Evolutionary conservation across 345 rosid species (phyloP), one percentile per base, ranked within the genome.

Genomic region (Camelina laxa): DNA sequence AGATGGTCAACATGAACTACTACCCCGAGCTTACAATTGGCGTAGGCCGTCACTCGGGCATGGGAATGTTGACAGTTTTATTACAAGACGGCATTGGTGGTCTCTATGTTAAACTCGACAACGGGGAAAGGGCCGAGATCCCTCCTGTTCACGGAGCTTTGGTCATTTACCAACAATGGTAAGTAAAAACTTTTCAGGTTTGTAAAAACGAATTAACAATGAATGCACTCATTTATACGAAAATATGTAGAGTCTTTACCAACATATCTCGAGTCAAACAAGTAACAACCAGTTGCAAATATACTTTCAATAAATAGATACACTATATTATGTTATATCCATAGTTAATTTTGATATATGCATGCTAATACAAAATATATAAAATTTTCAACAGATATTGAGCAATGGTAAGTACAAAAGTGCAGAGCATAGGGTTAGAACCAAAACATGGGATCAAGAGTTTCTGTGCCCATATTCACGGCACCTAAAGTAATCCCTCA

Each of bases 31-130:
- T 84, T 2, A 88, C 88, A 0, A 79, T 88, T 0, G 92, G 90
- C 0, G 90, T 83, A 0, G 92, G 92, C 0, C 84, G 90, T 22
- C 90, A 88, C 73, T 88, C 92, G 4, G 92, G 86, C 55, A 69
- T 88, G 81, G 90, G 90, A 2, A 80, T 78, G 22, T 69, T 88
- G 3, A 86, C 92, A 0, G 76, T 88, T 48, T 73, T 88, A 36
- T 39, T 86, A 42, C 90, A 88, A 78, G 92, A 86, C 36, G 90
- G 80, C 8, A 83, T 86, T 33, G 92, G 92, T 17, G 92, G 92
- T 24, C 80, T 88, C 33, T 83, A 86, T 60, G 88, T 88, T 9
- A 88, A 82, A 75, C 60, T 79, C n/a, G 82, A 78, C 35, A 36
- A 73, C 4, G 85, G 78, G 7, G 82, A 71, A 15, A 80, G 84